Evolutionary conservation across 225 moss, liverwort and hornwort genomes (phyloP), one percentile per base, ranked within the genome.

Genomic region (Sphagnum tenellum): DNA sequence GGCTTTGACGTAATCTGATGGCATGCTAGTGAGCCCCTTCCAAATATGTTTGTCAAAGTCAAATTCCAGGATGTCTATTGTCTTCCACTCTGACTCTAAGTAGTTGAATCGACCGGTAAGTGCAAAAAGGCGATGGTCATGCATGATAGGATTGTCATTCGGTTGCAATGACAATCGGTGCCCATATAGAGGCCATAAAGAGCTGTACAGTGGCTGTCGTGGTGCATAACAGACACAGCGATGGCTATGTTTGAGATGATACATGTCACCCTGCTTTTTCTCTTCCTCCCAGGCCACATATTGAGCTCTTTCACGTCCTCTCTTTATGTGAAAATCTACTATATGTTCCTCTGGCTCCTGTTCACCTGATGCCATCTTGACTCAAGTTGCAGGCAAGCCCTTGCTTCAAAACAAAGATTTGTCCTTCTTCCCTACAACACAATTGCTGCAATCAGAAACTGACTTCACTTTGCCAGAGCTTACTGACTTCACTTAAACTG

Each of bases 141-240:
- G 74, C 51, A 62, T 64, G 0, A 52, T 67, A 46, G 79, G 77
- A 0, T 72, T 29, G 46, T 77, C 74, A 0, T 79, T 67, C 44
- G 74, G 44, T 29, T 70, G 67, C 49, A 77, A 65, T 2, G 72
- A 66, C 49, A 48, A 48, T 0, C 5, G 67, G 5, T 71, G 74
- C 44, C 79, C 83, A 49, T 79, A 74, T 0, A 79, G 50, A 47
- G 79, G 75, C 79, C 77, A 83, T 9, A 83, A 60, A 3, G 83
- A 83, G 53, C 74, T 83, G 45, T 72, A 83, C 4, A 79, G 70
- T 3, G 79, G 79, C 2, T 67, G 72, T 1, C 63, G 67, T 29
- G 77, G 79, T 12, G 72, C 13, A 0, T 83, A 83, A 51, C 77
- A 83, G 2, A 77, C 66, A 66, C 83, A 79, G 10, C 0, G 58